Evolutionary conservation across 352 stramenopile species (phyloP).

Genomic region (Globisporangium nagaii): DNA sequence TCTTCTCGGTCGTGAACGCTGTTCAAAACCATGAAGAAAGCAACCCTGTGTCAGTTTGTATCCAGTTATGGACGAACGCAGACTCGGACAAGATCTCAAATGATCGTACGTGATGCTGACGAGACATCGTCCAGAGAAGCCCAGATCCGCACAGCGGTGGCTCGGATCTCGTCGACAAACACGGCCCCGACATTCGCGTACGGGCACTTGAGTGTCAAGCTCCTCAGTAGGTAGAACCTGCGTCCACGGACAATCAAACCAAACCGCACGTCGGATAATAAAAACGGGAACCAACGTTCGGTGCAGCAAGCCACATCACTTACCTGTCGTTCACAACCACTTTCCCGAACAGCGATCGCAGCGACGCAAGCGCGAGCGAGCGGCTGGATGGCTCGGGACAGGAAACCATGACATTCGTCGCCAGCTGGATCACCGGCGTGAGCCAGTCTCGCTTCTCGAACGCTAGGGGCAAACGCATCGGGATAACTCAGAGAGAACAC

Average conservation of each 20-base stretch:
- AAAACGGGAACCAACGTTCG: too few relatives aligned
- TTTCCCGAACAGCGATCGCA: conserved; percentile 34
- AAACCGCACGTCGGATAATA: too few relatives aligned
- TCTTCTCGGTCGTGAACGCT: conserved; percentile 11
- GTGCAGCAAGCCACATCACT: background rate
- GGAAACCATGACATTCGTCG: conserved; percentile 70
- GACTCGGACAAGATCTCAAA: background rate
- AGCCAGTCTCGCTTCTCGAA: conserved; percentile 47
- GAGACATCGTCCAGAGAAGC: conserved; percentile 8
- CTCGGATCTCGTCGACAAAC: conserved; percentile 55
- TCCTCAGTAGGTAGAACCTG: conserved; percentile 47
- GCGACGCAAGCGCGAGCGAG: conserved; percentile 23
- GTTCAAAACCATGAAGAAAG: background rate
- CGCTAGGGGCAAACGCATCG: conserved; percentile 9
- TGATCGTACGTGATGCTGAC: conserved; percentile 31
- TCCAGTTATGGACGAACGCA: background rate
- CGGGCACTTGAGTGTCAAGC: conserved; percentile 44
- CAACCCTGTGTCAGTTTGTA: background rate
- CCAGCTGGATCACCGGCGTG: conserved; percentile 45
- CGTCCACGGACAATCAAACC: background rate
- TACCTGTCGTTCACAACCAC: conserved; percentile 34
- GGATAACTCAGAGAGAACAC: background rate
- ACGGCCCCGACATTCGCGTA: conserved; percentile 70
- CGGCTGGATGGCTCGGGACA: conserved; percentile 39
- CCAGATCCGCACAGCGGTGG: conserved; percentile 39